Evolutionary conservation across 164 flowering plant genomes (phyloP).

Genomic region (Nelumbo lutea): DNA sequence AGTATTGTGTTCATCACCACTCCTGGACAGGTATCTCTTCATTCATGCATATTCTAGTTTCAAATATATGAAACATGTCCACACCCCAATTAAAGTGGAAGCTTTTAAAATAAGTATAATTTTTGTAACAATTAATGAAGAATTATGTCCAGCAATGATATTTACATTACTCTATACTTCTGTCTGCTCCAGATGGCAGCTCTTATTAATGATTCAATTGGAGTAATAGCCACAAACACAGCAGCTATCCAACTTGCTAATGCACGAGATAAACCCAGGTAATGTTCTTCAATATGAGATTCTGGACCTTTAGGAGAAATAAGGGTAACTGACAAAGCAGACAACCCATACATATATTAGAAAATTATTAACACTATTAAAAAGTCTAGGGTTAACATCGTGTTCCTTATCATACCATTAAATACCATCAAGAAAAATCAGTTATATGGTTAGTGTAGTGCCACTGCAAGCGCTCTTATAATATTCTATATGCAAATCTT

Average conservation of each 20-base stretch:
- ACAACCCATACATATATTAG: not conserved
- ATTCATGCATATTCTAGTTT: not conserved
- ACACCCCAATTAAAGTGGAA: too few species aligned
- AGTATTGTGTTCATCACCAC: constrained; percentile 84
- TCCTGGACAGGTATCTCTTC: constrained; percentile 64
- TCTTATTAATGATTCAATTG: constrained; percentile 75
- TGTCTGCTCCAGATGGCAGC: constrained; percentile 60
- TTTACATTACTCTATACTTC: constrained; percentile 5
- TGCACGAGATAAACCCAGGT: constrained; percentile 84
- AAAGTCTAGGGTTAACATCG: too few species aligned
- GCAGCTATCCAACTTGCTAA: constrained; percentile 84
- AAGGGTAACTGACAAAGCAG: not conserved
- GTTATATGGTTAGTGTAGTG: too few species aligned
- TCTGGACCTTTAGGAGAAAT: not conserved
- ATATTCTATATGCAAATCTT: too few species aligned
- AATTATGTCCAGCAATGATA: not conserved
- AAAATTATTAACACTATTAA: too few species aligned
- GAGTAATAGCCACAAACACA: constrained; percentile 87
- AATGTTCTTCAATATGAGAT: not conserved
- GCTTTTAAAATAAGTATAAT: not conserved
- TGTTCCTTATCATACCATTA: too few species aligned
- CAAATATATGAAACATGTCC: not conserved
- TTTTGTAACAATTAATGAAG: not conserved
- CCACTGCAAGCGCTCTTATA: too few species aligned
- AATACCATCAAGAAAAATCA: too few species aligned